phyloP scores from a whole-genome alignment of 2,329 filamentous ascomycete genomes.

The Sporothrix pallida region DNA sequence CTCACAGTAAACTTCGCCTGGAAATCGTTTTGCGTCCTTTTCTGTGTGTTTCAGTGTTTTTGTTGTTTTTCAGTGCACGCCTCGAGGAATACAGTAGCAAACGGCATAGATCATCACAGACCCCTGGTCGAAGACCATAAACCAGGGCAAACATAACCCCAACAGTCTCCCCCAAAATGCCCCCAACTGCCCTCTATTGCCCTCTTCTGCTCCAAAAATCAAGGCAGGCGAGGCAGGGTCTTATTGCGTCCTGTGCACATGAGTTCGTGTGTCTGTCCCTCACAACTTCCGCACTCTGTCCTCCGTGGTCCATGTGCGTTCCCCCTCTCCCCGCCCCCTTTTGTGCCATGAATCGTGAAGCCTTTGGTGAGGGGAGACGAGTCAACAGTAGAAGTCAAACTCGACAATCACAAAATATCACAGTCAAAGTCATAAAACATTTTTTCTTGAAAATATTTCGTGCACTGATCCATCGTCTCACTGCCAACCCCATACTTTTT shows the following conservation, averaged over 20 bases:
- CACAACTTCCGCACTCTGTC: neutral
- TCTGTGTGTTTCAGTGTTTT: too few relatives aligned
- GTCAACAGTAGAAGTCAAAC: neutral
- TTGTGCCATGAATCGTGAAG: neutral
- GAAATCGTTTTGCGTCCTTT: neutral
- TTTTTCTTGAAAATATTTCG: neutral
- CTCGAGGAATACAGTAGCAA: neutral
- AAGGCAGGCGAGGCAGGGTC: neutral
- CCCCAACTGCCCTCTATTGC: too few relatives aligned
- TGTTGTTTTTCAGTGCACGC: neutral
- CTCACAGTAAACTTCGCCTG: neutral
- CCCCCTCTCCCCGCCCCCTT: neutral
- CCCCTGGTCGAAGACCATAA: neutral
- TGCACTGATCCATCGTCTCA: neutral
- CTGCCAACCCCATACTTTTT: neutral
- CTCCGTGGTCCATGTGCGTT: neutral
- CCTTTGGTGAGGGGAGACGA: neutral
- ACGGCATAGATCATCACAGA: neutral
- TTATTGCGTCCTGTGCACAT: neutral
- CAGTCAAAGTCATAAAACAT: too few relatives aligned
- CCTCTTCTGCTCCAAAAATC: neutral
- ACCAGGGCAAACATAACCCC: neutral
- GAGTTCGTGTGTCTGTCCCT: conserved; percentile 1
- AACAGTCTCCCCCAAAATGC: neutral
- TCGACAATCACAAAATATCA: too few relatives aligned